Evolutionary conservation across 345 rosid species (phyloP), one percentile per base, ranked within the genome.

Genomic region (Salix udensis): DNA sequence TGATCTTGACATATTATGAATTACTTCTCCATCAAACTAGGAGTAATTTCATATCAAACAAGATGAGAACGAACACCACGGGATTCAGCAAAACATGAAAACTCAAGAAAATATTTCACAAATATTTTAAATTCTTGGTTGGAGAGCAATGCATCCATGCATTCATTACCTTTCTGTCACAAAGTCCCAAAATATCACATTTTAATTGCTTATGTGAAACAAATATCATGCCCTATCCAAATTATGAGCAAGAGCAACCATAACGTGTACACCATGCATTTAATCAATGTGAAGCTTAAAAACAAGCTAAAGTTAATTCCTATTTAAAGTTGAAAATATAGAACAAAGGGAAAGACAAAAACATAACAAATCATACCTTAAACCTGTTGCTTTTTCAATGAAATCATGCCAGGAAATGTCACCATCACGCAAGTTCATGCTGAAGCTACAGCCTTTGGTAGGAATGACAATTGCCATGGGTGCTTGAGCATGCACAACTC

Each of bases 401-500:
- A 96, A 89, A 50, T 91, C 81, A 73, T 77, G 87, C 99, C 98
- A 93, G 61, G 93, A 88, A 82, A 96, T 79, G 78, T 96, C 99
- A 79, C 85, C 86, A 73, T 85, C 86, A 13, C 97, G 97, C 85
- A 96, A 81, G 60, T 87, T 87, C 85, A 82, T 78, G 75, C 85
- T 84, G 73, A 74, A 72, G 64, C 79, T 77, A 42, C 86, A 82
- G 76, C 85, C 94, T 80, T 78, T 87, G 44, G 91, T 77, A 31
- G 99, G 91, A 72, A 91, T 68, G 74, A 96, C 93, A 71, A 96
- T 81, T 48, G 97, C 93, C 87, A 74, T 80, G 42, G 99, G 99
- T 79, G 98, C 93, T 83, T 87, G 86, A 72, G 98, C 97, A 77
- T 90, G 92, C 77, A 89, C 82, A 73, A 95, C 88, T 89, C 98